Evolutionary conservation across 176 grass and related monocot species (phyloP), one percentile per base, ranked within the genome.

Genomic region (Phragmites australis): DNA sequence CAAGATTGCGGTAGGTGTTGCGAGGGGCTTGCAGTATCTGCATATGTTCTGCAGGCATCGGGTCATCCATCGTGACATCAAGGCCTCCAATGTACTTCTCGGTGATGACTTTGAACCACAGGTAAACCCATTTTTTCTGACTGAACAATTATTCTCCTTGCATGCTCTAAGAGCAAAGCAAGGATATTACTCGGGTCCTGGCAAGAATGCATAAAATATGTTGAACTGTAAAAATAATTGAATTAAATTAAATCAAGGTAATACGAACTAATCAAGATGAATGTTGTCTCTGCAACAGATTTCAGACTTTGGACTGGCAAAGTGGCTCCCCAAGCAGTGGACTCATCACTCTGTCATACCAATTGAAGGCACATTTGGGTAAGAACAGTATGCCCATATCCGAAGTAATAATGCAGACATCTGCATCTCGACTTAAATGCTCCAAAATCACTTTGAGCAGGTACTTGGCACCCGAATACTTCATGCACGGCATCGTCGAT

Each of bases 241-340:
- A 55, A 13, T 39, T 18, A 0, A 26, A 25, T 19, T 44, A 26
- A 54, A 32, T 46, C 23, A 63, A 55, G 1, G 9, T 55, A 18
- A 46, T 19, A 17, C 0, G 14, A 43, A 30, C 16, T 25, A n/a
- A 46, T 39, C n/a, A n/a, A 40, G 34, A 71, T 23, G 15, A 8
- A 3, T 74, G 17, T 23, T n/a, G 5, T 59, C 13, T 25, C 6
- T 84, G 18, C 8, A 47, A 89, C 81, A 97, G 94, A 90, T 97
- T 90, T 88, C 92, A 60, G 94, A 97, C 74, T 97, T 97, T 76
- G 94, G 92, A 58, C 82, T 97, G 2, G 89, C 92, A n/a, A 97
- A 97, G 77, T 97, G 94, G 94, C 94, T 97, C 68, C 94, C 94
- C 11, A 97, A 94, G 43, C 91, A 97, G 59, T 94, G 92, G 94